Evolutionary conservation across 345 rosid genomes (phyloP).

Genomic region (thale cress (Arabidopsis thaliana)): TAIR10.1 NC_003074.8:25001-25500

Average conservation of each 20-base stretch:
- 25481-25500: background rate
- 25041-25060: slow-evolving; percentile 33
- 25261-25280: slow-evolving; percentile 28
- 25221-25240: slow-evolving; percentile 15
- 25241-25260: slow-evolving; percentile 5
- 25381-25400: slow-evolving; percentile 33
- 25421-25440: slow-evolving; percentile 18
- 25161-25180: slow-evolving; percentile 19
- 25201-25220: slow-evolving; percentile 36
- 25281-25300: slow-evolving; percentile 33
- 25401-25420: slow-evolving; percentile 46
- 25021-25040: slow-evolving; percentile 8
- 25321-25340: slow-evolving; percentile 40
- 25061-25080: slow-evolving; percentile 21
- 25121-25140: slow-evolving; percentile 42
- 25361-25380: slow-evolving; percentile 47
- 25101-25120: slow-evolving; percentile 2
- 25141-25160: slow-evolving; percentile 35
- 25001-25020: background rate
- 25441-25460: slow-evolving; percentile 20
- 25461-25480: slow-evolving; percentile 13
- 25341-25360: slow-evolving; percentile 44
- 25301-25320: slow-evolving; percentile 23
- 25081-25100: slow-evolving; percentile 13
- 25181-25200: background rate